Evolutionary conservation across 225 moss, liverwort and hornwort species (phyloP).

Genomic region (Pseudisothecium myosuroides): DNA sequence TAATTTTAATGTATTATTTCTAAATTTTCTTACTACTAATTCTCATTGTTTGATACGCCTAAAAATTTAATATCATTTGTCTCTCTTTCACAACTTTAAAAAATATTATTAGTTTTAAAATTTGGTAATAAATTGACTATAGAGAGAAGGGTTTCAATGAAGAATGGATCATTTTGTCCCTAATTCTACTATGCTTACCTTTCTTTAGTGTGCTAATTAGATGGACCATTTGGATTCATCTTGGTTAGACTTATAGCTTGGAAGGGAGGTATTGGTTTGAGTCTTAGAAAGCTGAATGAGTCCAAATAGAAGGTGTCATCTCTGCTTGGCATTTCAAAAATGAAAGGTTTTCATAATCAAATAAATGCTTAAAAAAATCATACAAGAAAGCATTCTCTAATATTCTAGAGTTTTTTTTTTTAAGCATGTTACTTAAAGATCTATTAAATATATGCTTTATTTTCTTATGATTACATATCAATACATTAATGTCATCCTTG

Average conservation of each 20-base stretch:
- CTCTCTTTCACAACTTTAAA: background rate
- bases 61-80: background rate
- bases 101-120: background rate
- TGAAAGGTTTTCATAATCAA: background rate
- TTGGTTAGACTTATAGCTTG: background rate
- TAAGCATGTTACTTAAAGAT: background rate
- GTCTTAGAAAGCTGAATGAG: background rate
- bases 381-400: background rate
- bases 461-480: background rate
- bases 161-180: background rate
- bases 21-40: background rate
- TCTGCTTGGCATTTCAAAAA: background rate
- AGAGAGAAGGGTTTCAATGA: background rate
- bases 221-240: background rate
- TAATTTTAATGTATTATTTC: background rate
- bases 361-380: background rate
- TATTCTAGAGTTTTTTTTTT: background rate
- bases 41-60: background rate
- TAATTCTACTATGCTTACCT: background rate
- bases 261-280: rapidly evolving
- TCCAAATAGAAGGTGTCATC: background rate
- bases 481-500: background rate
- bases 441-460: background rate
- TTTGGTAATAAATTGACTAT: background rate
- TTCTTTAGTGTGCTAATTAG: background rate